Conservation (phyloP, 805 yeast genomes). For the Phaffomyces thermotolerans region DNA sequence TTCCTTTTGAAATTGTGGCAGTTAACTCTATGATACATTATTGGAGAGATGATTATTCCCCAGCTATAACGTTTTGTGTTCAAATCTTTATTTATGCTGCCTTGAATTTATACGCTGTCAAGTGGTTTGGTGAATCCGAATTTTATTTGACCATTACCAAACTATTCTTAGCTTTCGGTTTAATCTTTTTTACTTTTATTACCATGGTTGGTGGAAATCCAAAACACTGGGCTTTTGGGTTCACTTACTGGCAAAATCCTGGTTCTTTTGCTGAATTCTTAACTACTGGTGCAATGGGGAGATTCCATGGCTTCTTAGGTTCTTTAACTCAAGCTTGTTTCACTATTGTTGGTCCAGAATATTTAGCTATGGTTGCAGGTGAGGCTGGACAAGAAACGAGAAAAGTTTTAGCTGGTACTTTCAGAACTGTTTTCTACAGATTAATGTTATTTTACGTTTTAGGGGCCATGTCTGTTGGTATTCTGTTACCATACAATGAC, state of each 20-base stretch:
- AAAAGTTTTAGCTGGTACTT: constrained; percentile 61
- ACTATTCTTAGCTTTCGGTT: constrained; percentile 59
- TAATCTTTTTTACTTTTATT: constrained; percentile 62
- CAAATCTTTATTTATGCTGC: constrained; percentile 55
- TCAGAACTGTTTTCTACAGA: constrained; percentile 60
- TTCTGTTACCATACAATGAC: constrained; percentile 57
- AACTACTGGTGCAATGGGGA: constrained; percentile 52
- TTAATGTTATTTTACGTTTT: constrained; percentile 51
- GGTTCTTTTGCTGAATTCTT: constrained; percentile 50
- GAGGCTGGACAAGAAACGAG: constrained; percentile 67
- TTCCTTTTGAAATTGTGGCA: constrained; percentile 75
- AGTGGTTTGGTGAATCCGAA: constrained; percentile 71
- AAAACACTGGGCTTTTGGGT: constrained; percentile 49
- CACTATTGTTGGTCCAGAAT: constrained; percentile 78
- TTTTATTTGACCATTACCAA: constrained; percentile 69
- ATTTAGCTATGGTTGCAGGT: constrained; percentile 73
- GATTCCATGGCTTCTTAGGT: constrained; percentile 62
- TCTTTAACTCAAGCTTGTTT: constrained; percentile 65
- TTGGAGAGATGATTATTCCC: constrained; percentile 68
- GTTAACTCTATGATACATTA: constrained; percentile 68
- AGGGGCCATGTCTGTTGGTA: constrained; percentile 60
- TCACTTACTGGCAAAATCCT: constrained; percentile 39
- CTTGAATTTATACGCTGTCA: constrained; percentile 64
- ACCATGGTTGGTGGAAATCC: constrained; percentile 88
- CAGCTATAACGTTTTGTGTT: constrained; percentile 59